Evolutionary conservation across 1,284 basidiomycete species (phyloP), one percentile per base, ranked within the genome.

Genomic region (Butyriboletus appendiculatus): DNA sequence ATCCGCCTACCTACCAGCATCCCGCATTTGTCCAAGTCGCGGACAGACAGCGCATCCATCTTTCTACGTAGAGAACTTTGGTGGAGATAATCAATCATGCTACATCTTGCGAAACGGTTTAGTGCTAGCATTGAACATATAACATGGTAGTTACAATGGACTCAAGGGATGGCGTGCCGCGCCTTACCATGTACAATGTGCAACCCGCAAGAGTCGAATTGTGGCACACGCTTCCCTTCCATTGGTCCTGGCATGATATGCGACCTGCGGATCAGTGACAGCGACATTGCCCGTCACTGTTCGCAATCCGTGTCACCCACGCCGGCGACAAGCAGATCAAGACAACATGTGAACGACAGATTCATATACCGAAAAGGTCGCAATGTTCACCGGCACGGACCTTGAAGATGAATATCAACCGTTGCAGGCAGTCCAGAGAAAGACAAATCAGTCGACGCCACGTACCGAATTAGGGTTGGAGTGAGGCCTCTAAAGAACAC

Each of bases 391-490:
- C 5, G 82, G 81, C 16, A 64, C 64, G 43, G 62, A 64, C 50
- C 62, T 63, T 54, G 15, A 77, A 69, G n/a, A 76, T 74, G 26
- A 76, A 76, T 45, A 22, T 49, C 45, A 45, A 32, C 16, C n/a
- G n/a, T n/a, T n/a, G n/a, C n/a, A 34, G 1, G 24, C 11, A 12
- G 26, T 43, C 15, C 37, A 32, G 11, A 40, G 15, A 18, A 46
- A 28, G 16, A 46, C 28, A 34, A 42, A 53, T 32, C 18, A 22
- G 12, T n/a, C 32, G 18, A 48, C 11, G n/a, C 22, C 28, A 75
- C 85, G 58, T 59, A 89, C 87, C 92, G 78, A 45, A 94, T 81
- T 8, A 95, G 67, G 2, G 92, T 94, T 4, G 92, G 90, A 8
- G 83, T 76, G 37, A 95, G 70, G 0, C 92, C 93, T 4, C 81